Percentiles rank a stretch among this genome's conserved stretches.
phyloP scores from a whole-genome alignment of 768 basidiomycete genomes.

The Mycena vulgaris region DNA sequence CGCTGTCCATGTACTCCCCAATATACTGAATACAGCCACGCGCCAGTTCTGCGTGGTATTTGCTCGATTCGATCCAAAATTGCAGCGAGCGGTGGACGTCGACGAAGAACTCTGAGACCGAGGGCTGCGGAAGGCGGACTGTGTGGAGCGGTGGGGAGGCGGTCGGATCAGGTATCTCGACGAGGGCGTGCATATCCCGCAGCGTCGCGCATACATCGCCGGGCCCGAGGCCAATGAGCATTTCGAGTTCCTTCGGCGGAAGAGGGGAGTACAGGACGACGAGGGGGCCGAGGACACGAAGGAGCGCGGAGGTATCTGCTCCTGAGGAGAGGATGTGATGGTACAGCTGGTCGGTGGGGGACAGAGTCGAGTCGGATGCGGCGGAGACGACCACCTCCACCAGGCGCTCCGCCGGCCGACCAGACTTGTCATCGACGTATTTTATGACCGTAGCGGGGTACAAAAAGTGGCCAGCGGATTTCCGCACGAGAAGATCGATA shows the following conservation, averaged over 20 bases:
- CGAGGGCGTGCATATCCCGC: constrained; percentile 24
- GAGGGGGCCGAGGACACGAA: constrained; percentile 25
- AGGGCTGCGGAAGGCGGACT: constrained; percentile 24
- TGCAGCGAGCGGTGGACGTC: constrained; percentile 23
- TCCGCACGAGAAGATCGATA: constrained; percentile 33
- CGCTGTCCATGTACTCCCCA: constrained; percentile 19
- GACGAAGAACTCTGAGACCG: constrained; percentile 30
- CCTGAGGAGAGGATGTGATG: constrained; percentile 29
- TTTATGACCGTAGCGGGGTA: constrained; percentile 36
- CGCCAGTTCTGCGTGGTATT: constrained; percentile 29
- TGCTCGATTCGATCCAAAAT: constrained; percentile 27
- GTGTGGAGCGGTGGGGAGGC: neutral
- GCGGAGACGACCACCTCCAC: constrained; percentile 31
- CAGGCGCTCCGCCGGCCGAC: constrained; percentile 28
- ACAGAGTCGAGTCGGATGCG: neutral
- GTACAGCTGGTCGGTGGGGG: constrained; percentile 34
- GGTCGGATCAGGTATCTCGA: constrained; percentile 26
- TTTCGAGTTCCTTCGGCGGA: constrained; percentile 19
- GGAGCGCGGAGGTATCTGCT: constrained; percentile 15
- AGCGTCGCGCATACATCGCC: constrained; percentile 14
- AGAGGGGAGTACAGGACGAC: constrained; percentile 23
- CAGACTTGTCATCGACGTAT: constrained; percentile 28
- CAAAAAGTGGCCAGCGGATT: constrained; percentile 35
- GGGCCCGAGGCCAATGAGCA: constrained; percentile 7
- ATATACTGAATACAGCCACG: constrained; percentile 35